These are phyloP conservation scores for Acanthamoeba healyi DNA, from an alignment of 208 protist genomes.

Conservation along the genomic window DNA sequence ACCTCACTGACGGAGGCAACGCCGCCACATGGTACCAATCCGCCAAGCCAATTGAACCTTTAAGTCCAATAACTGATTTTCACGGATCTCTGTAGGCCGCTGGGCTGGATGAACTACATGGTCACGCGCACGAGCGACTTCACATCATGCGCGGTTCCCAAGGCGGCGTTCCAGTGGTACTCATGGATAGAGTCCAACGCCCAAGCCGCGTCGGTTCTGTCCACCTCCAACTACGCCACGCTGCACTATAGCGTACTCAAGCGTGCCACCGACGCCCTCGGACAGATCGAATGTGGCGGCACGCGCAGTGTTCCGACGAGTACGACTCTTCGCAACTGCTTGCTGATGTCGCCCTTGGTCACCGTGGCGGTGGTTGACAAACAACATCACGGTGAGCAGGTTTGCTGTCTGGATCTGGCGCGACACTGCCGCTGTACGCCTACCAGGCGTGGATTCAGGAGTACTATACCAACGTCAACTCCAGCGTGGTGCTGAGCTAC, in stretches of 20 bases:
- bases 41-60: no score
- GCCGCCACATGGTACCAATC: background rate
- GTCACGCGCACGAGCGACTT: background rate
- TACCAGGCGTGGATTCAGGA: slow-evolving; percentile 14
- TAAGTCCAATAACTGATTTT: no score
- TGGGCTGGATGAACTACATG: background rate
- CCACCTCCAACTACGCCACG: background rate
- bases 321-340: background rate
- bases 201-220: background rate
- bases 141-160: background rate
- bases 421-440: background rate
- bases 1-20: background rate
- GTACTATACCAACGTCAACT: background rate
- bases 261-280: background rate
- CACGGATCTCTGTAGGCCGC: background rate
- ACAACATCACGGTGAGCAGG: no score
- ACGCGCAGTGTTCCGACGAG: background rate
- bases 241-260: no score
- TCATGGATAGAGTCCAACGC: background rate
- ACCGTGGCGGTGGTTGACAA: background rate
- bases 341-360: background rate
- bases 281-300: background rate
- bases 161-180: background rate
- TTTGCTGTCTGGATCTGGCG: background rate
- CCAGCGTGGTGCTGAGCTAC: background rate